A percentile compares a stretch with the other conserved stretches of the same genome.
phyloP scores from a whole-genome alignment of 2,329 filamentous ascomycete genomes.

The Sporothrix globosa region DNA sequence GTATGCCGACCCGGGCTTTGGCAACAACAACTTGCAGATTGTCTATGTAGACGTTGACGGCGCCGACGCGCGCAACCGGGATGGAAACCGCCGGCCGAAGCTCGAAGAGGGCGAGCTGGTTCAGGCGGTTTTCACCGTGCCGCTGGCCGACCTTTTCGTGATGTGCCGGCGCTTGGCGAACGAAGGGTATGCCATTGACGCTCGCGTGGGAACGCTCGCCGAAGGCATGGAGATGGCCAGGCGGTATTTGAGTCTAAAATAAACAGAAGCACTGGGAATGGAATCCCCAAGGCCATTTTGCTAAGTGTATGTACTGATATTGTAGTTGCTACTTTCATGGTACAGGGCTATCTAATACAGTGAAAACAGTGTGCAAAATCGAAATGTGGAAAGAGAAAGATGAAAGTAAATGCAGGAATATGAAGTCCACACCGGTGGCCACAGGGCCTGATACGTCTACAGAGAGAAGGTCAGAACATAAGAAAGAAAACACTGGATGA shows the following conservation, averaged over 20 bases:
- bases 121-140: constrained; percentile 69
- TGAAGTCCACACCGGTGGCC: background rate
- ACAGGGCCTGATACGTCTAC: background rate
- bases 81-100: constrained; percentile 58
- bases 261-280: background rate
- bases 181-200: constrained; percentile 77
- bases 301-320: constrained; percentile 9
- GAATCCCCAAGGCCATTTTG: background rate
- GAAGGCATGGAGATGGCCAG: constrained; percentile 77
- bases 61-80: constrained; percentile 67
- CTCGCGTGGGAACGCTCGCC: constrained; percentile 74
- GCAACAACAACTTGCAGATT: constrained; percentile 68
- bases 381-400: background rate
- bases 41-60: constrained; percentile 76
- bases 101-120: constrained; percentile 83
- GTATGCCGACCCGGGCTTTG: constrained; percentile 62
- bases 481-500: background rate
- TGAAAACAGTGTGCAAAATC: background rate
- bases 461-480: background rate
- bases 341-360: constrained; percentile 25
- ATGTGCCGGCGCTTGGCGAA: constrained; percentile 68
- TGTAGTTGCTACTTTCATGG: constrained; percentile 22
- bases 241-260: constrained; percentile 43
- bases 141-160: constrained; percentile 64
- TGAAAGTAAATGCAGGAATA: background rate